Evolutionary conservation across 129 eudicot species (phyloP).

Genomic region (Apium graveolens): DNA sequence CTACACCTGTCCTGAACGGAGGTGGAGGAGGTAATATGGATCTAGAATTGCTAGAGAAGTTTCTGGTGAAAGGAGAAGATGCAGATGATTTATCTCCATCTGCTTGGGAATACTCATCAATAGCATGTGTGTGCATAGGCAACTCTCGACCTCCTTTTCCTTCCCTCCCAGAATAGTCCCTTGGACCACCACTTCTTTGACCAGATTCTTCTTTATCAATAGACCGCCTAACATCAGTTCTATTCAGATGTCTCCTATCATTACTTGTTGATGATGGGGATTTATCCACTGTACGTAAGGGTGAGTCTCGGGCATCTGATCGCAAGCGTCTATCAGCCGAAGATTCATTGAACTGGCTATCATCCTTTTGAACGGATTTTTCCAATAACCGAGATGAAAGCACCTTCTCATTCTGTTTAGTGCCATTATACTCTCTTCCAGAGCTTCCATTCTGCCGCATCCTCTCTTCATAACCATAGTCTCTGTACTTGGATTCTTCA

Average conservation of each 20-base stretch:
- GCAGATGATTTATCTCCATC: conserved; percentile 63
- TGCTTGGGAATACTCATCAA: conserved; percentile 47
- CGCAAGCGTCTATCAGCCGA: conserved; percentile 47
- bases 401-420: conserved; percentile 41
- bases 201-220: conserved; percentile 64
- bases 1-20: conserved; percentile 43
- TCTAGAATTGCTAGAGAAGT: conserved; percentile 50
- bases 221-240: conserved; percentile 51
- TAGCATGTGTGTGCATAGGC: conserved; percentile 25
- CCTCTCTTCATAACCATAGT: conserved; percentile 51
- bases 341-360: conserved; percentile 27
- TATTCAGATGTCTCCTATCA: conserved; percentile 51
- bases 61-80: conserved; percentile 58
- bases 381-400: conserved; percentile 37
- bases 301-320: conserved; percentile 45
- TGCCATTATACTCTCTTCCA: conserved; percentile 41
- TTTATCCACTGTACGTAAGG: conserved; percentile 40
- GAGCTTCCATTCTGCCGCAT: conserved; percentile 40
- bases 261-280: conserved; percentile 63
- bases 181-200: conserved; percentile 57
- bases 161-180: conserved; percentile 41
- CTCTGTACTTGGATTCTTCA: conserved; percentile 68
- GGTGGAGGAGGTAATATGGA: conserved; percentile 44
- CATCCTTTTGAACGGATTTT: conserved; percentile 47
- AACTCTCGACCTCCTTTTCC: conserved; percentile 59